Evolutionary conservation across 805 yeast species (phyloP).

Genomic region (Metschnikowia peoriensis): DNA sequence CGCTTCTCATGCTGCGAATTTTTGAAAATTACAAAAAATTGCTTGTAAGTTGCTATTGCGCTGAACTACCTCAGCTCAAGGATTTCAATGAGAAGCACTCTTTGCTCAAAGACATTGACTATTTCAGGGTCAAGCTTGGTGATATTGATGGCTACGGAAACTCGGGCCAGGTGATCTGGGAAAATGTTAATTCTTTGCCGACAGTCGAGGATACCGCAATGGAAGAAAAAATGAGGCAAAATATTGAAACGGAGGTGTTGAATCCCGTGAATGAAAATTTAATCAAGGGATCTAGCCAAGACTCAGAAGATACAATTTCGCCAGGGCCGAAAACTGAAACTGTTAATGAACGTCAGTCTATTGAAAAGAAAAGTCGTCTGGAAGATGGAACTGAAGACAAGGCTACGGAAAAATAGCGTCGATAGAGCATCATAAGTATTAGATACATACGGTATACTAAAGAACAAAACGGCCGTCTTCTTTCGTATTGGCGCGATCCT

Average conservation of each 20-base stretch:
- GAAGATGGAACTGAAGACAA: not conserved
- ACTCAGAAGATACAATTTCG: conserved; percentile 1
- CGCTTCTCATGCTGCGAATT: conserved; percentile 46
- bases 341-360: not conserved
- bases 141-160: conserved; percentile 60
- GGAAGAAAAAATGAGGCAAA: conserved; percentile 46
- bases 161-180: conserved; percentile 63
- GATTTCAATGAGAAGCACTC: conserved; percentile 54
- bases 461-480: conserved; percentile 12
- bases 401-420: not conserved
- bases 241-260: conserved; percentile 23
- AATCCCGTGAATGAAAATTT: not conserved
- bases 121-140: conserved; percentile 58
- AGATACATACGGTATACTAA: not conserved
- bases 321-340: not conserved
- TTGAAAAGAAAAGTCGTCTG: not conserved
- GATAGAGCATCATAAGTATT: not conserved
- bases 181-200: conserved; percentile 50
- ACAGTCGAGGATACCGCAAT: conserved; percentile 49
- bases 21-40: conserved; percentile 58
- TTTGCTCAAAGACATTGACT: conserved; percentile 59
- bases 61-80: conserved; percentile 44
- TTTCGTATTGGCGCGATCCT: conserved; percentile 37
- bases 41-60: conserved; percentile 51
- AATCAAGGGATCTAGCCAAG: conserved; percentile 15